A percentile compares a stretch with the other conserved stretches of the same genome.
Evolutionary conservation across 306 rosid genomes (phyloP).

Genomic region (Vicia faba): DNA sequence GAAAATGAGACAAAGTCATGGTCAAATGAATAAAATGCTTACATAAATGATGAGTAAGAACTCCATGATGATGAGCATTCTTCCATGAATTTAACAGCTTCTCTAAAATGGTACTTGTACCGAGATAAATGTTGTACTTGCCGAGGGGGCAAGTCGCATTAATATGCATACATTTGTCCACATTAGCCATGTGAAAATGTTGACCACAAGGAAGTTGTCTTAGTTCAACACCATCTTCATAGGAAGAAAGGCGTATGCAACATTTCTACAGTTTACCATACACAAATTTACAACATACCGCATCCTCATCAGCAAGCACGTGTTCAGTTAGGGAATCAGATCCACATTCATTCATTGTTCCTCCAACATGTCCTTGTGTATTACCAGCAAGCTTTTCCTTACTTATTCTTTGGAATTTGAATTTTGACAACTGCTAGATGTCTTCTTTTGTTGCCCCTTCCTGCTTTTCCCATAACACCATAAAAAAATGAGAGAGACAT

Average conservation of each 20-base stretch:
- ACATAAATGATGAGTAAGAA: slow-evolving; percentile 68
- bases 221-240: slow-evolving; percentile 85
- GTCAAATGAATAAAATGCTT: slow-evolving; percentile 37
- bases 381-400: slow-evolving; percentile 62
- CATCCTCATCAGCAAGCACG: slow-evolving; percentile 74
- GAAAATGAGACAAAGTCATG: slow-evolving; percentile 19
- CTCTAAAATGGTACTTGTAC: slow-evolving; percentile 66
- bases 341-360: slow-evolving; percentile 80
- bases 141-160: slow-evolving; percentile 98
- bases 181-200: slow-evolving; percentile 89
- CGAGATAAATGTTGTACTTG: slow-evolving; percentile 87
- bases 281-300: slow-evolving; percentile 51
- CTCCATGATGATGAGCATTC: slow-evolving; percentile 75
- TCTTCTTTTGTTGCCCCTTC: slow-evolving; percentile 98
- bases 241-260: slow-evolving; percentile 90
- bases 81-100: slow-evolving; percentile 88
- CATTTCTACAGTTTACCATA: slow-evolving; percentile 69
- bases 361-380: slow-evolving; percentile 65
- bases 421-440: slow-evolving; percentile 78
- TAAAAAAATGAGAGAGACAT: slow-evolving; percentile 30
- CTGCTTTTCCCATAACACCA: slow-evolving; percentile 54
- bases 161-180: slow-evolving; percentile 88
- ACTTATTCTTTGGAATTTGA: slow-evolving; percentile 61
- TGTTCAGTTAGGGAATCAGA: slow-evolving; percentile 77
- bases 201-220: slow-evolving; percentile 93